Base-by-base conservation (phyloP, 805 yeast species). In the Barnettozyma populi region DNA sequence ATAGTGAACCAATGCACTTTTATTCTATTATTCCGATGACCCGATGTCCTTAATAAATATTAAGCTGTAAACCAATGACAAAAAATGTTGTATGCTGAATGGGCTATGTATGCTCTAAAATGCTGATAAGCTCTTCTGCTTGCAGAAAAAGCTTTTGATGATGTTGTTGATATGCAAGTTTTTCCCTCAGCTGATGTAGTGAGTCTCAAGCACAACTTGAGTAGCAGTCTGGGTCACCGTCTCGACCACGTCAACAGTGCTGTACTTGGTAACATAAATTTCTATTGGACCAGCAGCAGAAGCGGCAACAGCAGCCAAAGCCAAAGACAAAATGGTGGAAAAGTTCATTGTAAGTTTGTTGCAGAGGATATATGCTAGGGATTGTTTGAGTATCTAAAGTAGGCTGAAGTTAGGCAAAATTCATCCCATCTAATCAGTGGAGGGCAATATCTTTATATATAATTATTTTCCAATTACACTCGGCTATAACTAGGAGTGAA, bases 211-310 rank as follows among this genome's bases (percentile, higher is more conserved):
- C 27, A 59, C 62, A 18, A 57, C 46, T 34, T 54, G 53, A 7
- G 61, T 55, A 19, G 52, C 27, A 5, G 64, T 60, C 32, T 51
- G 49, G 14, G 64, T 57, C 16, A 52, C 60, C 6, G 54, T 50
- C 45, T 60, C 52, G 35, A 59, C 57, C 29, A 57, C 48, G 32
- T 60, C 62, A 41, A 60, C 49, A 13, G 64, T 60, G 44, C 55
- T 51, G 52, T 49, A 54, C 38, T 50, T 44, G 11, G 62, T 59
- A 36, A 60, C 48, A 37, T 56, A 56, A 42, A 60, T 52, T 48
- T 58, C 57, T 36, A 60, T 46, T 45, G 64, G 64, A 16, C 60
- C 59, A 45, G 62, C 59, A 25, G 59, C 61, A 29, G 48, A 46
- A 5, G n/a, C 48, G 20, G 49, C n/a, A 18, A 43, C 31, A 27